Evolutionary conservation across 1,284 basidiomycete genomes (phyloP), one percentile per base, ranked within the genome.

Genomic region (Thecaphora frezii): DNA sequence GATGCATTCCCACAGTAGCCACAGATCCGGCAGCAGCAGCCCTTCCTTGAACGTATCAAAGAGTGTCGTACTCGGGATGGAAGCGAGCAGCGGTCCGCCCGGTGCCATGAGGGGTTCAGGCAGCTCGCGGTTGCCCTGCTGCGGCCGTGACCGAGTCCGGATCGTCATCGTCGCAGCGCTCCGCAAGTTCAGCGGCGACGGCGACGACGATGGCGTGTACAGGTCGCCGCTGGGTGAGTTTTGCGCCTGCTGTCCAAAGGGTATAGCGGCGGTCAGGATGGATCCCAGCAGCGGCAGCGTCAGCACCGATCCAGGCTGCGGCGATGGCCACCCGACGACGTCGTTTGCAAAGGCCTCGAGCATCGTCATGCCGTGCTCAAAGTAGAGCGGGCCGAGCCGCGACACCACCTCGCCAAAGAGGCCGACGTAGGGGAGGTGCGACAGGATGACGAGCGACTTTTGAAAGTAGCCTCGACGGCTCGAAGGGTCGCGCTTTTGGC

Each of bases 401-500:
- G 84, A 82, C 13, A 89, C 82, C 5, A 93, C 79, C 18, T 85
- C 82, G 36, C 86, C 84, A 80, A 91, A 97, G 9, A 98, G 81
- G 0, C 89, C 84, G 0, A 93, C 90, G 74, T 89, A 91, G 65
- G 90, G 87, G 40, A 89, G 85, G 57, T 90, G 87, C 0, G 91
- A 89, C 10, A 96, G 82, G 30, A 94, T 86, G 22, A 94, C 90
- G 42, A 94, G 81, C 1, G 91, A 93, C 64, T 89, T 88, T 88
- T 74, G 77, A 33, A 77, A 77, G 51, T 79, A 79, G 19, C 77
- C 77, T 22, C 77, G 58, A 13, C 66, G 51, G 40, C 72, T 68
- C 38, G 54, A 55, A 0, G 77, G 41, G 33, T 79, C 76, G 22
- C 59, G 56, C 45, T 68, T 70, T 51, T 79, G 77, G 7, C 68